Evolutionary conservation across 2,329 filamentous ascomycete species (phyloP).

Genomic region (Ilyonectria mors-panacis): DNA sequence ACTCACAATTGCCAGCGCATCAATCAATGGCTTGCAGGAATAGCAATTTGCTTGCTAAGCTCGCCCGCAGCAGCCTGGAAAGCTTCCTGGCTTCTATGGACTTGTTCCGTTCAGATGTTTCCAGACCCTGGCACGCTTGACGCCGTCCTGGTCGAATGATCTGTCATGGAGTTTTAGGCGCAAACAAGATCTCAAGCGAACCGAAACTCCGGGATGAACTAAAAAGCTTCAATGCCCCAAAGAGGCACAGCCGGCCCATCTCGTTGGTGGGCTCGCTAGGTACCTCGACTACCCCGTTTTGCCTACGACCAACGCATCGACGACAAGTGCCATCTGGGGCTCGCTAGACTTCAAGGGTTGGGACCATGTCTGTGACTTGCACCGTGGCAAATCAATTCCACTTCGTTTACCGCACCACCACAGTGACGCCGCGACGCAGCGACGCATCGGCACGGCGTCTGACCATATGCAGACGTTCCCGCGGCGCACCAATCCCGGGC

Average conservation of each 20-base stretch:
- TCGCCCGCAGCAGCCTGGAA: background rate
- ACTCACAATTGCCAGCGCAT: constrained; percentile 13
- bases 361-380: constrained; percentile 20
- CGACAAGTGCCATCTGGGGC: constrained; percentile 27
- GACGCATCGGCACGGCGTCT: constrained; percentile 40
- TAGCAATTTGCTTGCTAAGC: constrained; percentile 8
- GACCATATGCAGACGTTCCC: constrained; percentile 43
- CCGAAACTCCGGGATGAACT: constrained; percentile 58
- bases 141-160: constrained; percentile 45
- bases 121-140: constrained; percentile 43
- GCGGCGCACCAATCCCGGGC: constrained; percentile 35
- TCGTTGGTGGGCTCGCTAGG: constrained; percentile 45
- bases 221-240: constrained; percentile 52
- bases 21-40: constrained; percentile 1
- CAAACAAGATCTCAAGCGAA: constrained; percentile 58
- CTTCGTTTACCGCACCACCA: constrained; percentile 31
- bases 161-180: constrained; percentile 48
- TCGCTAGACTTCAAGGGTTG: constrained; percentile 9
- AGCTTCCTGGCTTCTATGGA: constrained; percentile 33
- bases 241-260: constrained; percentile 52
- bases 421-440: constrained; percentile 27
- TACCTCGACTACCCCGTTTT: constrained; percentile 42
- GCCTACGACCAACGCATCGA: constrained; percentile 30
- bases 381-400: constrained; percentile 17
- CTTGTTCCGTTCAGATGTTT: constrained; percentile 34